Evolutionary conservation across 768 basidiomycete genomes (phyloP).

Genomic region (Russula ochroleuca): DNA sequence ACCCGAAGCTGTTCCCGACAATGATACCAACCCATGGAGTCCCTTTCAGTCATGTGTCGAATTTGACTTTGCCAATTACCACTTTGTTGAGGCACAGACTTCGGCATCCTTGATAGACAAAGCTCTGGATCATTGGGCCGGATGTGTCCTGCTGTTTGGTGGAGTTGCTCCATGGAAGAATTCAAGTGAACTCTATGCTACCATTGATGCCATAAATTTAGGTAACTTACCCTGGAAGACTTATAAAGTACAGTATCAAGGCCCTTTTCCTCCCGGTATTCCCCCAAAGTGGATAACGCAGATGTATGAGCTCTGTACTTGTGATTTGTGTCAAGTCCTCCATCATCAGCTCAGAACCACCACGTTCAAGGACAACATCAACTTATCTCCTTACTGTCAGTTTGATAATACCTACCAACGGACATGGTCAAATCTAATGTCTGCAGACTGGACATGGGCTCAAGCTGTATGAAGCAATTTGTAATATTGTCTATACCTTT

Average conservation of each 20-base stretch:
- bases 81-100: background rate
- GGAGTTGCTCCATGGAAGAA: background rate
- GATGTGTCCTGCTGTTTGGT: background rate
- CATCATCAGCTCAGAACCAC: background rate
- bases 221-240: background rate
- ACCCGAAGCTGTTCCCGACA: no score
- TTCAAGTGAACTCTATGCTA: background rate
- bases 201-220: background rate
- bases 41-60: background rate
- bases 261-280: background rate
- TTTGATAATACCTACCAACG: background rate
- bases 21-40: background rate
- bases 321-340: background rate
- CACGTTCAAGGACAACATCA: background rate
- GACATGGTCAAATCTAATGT: background rate
- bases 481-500: no score
- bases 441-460: background rate
- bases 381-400: background rate
- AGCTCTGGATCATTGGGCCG: background rate
- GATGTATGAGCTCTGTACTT: background rate
- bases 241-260: background rate
- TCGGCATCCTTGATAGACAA: background rate
- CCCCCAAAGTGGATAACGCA: background rate
- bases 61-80: background rate
- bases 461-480: background rate